These are phyloP conservation scores for Phytophthora boehmeriae DNA, from an alignment of 352 stramenopile species.

Conservation along the genomic window DNA sequence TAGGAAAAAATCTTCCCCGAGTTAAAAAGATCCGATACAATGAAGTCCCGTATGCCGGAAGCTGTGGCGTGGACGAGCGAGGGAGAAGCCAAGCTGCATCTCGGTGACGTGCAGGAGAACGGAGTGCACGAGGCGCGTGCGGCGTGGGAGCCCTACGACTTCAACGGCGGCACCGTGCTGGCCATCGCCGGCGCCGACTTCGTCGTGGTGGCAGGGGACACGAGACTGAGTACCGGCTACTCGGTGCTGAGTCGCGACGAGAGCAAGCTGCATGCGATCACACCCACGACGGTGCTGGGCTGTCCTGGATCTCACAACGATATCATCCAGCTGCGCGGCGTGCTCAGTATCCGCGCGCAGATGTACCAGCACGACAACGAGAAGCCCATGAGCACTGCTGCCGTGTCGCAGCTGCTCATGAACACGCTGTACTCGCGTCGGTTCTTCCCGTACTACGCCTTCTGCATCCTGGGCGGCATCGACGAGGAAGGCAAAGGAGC, in stretches of 20 bases:
- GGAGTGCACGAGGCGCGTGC: slow-evolving; percentile 53
- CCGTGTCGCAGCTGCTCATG: slow-evolving; percentile 96
- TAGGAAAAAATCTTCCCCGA: slow-evolving; percentile 17
- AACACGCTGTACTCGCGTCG: slow-evolving; percentile 98
- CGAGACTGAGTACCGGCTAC: slow-evolving; percentile 96
- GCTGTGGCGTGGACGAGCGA: slow-evolving; percentile 73
- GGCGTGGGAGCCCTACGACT: slow-evolving; percentile 86
- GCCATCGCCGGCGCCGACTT: slow-evolving; percentile 96
- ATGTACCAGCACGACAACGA: slow-evolving; percentile 97
- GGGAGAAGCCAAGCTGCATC: slow-evolving; percentile 50
- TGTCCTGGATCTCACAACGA: slow-evolving; percentile 87
- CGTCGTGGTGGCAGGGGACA: slow-evolving; percentile 96
- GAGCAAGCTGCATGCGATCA: slow-evolving; percentile 89
- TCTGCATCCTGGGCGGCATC: slow-evolving; percentile 97
- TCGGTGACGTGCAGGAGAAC: slow-evolving; percentile 34
- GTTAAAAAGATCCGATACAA: slow-evolving; percentile 17
- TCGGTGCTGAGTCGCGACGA: slow-evolving; percentile 96
- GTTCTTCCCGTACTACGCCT: slow-evolving; percentile 99
- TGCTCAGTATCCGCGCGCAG: slow-evolving; percentile 80
- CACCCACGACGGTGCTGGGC: slow-evolving; percentile 71
- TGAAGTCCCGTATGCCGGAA: slow-evolving; percentile 41
- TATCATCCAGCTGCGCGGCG: slow-evolving; percentile 83
- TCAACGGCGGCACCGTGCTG: slow-evolving; percentile 87
- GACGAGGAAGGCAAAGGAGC: slow-evolving; percentile 96
- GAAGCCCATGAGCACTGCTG: slow-evolving; percentile 91